Evolutionary conservation across 75 land plant species (phyloP).

Genomic region (Pseudotsuga menziesii): DNA sequence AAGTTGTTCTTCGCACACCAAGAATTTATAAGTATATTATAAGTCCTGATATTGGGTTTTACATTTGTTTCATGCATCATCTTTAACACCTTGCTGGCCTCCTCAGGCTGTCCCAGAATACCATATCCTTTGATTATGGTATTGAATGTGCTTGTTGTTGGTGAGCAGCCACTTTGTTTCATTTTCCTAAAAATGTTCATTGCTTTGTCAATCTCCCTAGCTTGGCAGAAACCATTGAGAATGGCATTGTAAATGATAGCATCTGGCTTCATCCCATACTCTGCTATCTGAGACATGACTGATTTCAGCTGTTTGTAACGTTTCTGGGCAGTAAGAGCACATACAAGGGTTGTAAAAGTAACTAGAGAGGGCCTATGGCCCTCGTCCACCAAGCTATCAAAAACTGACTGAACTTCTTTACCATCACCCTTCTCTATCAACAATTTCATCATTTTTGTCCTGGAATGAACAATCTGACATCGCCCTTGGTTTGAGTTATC

Average conservation of each 20-base stretch:
- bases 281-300: constrained; percentile 41
- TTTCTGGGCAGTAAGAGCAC: constrained; percentile 43
- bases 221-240: constrained; percentile 70
- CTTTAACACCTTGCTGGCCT: constrained; percentile 50
- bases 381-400: constrained; percentile 34
- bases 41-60: constrained; percentile 69
- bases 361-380: constrained; percentile 66
- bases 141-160: constrained; percentile 68
- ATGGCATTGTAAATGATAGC: constrained; percentile 75
- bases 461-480: constrained; percentile 44
- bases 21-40: constrained; percentile 71
- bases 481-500: background rate
- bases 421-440: constrained; percentile 38
- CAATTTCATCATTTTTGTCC: constrained; percentile 56
- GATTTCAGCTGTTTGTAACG: constrained; percentile 29
- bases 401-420: constrained; percentile 38
- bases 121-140: constrained; percentile 88
- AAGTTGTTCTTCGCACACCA: constrained; percentile 62
- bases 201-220: constrained; percentile 59
- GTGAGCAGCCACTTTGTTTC: constrained; percentile 63
- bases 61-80: constrained; percentile 43
- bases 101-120: constrained; percentile 57
- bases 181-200: constrained; percentile 53
- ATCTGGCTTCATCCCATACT: constrained; percentile 59
- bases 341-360: constrained; percentile 56